Evolutionary conservation across 805 yeast species (phyloP).

Genomic region (Komagataella kurtzmanii): DNA sequence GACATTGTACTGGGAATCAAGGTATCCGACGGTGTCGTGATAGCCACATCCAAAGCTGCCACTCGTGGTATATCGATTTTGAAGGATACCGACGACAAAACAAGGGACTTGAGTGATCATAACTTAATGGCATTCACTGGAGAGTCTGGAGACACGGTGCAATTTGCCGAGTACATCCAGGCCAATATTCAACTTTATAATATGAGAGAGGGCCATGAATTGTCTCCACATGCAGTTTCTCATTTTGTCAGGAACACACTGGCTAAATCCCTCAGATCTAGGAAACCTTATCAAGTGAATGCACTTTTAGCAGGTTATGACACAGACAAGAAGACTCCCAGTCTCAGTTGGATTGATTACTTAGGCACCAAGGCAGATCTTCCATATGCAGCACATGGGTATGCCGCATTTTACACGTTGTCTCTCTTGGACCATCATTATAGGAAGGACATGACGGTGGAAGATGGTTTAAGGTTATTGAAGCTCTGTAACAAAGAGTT

Average conservation of each 20-base stretch:
- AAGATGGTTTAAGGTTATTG: constrained; percentile 69
- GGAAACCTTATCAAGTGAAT: constrained; percentile 92
- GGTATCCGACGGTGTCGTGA: constrained; percentile 65
- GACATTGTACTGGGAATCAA: constrained; percentile 84
- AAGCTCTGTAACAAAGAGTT: constrained; percentile 67
- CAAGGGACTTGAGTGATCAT: constrained; percentile 59
- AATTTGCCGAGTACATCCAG: constrained; percentile 88
- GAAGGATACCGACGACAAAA: constrained; percentile 71
- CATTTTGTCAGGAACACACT: constrained; percentile 79
- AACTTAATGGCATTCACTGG: constrained; percentile 84
- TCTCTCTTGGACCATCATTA: constrained; percentile 87
- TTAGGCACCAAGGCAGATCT: constrained; percentile 82
- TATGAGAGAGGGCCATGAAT: constrained; percentile 72
- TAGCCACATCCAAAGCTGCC: constrained; percentile 92
- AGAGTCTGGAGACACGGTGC: constrained; percentile 92
- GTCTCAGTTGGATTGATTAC: constrained; percentile 83
- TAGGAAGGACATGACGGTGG: constrained; percentile 56
- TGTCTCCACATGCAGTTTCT: constrained; percentile 78
- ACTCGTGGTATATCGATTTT: constrained; percentile 82
- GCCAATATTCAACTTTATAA: constrained; percentile 84
- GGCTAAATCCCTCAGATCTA: constrained; percentile 80
- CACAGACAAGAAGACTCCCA: constrained; percentile 39
- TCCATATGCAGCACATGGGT: constrained; percentile 97
- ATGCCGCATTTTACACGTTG: constrained; percentile 91
- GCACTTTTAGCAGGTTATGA: constrained; percentile 83